Percentiles rank a stretch among this genome's conserved stretches.
phyloP scores from a whole-genome alignment of 2,329 filamentous ascomycete genomes.

The Penicillium sp. region DNA sequence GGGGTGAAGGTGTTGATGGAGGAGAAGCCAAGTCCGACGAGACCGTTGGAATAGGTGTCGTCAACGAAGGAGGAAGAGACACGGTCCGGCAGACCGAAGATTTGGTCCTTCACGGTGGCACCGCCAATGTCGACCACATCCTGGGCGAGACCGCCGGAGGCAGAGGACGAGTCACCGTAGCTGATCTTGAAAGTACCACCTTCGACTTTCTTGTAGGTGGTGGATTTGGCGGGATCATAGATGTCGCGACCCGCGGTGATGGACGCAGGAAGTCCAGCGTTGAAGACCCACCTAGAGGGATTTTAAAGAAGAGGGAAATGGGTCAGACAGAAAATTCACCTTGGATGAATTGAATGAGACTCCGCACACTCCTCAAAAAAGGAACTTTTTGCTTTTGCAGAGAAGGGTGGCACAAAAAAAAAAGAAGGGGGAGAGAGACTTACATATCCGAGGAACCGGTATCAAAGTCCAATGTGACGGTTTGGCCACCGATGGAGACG shows the following conservation, averaged over 20 bases:
- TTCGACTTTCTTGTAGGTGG: conserved; percentile 44
- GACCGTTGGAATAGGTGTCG: conserved; percentile 60
- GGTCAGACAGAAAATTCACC: neutral
- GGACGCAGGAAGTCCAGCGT: conserved; percentile 48
- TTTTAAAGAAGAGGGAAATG: neutral
- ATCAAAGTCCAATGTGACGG: conserved; percentile 65
- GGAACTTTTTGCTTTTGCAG: no score
- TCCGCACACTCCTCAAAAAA: neutral
- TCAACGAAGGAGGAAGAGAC: conserved; percentile 55
- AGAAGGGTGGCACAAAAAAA: neutral
- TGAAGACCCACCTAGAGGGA: conserved; percentile 60
- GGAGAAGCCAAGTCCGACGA: conserved; percentile 63
- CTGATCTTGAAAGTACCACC: conserved; percentile 55
- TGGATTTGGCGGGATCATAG: conserved; percentile 50
- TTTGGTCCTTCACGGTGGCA: conserved; percentile 54
- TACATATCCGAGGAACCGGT: conserved; percentile 68
- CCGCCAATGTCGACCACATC: conserved; percentile 64
- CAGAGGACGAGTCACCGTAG: conserved; percentile 64
- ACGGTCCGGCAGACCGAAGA: conserved; percentile 59
- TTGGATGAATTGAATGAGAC: no score
- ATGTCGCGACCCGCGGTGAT: conserved; percentile 48
- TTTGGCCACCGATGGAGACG: conserved; percentile 64
- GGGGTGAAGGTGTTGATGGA: conserved; percentile 60
- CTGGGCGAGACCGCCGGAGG: conserved; percentile 58
- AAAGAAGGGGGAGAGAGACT: conserved; percentile 17